These are phyloP conservation scores for Selaginella moellendorffii DNA, from an alignment of 75 land plant species.

Conservation along the genomic window DNA sequence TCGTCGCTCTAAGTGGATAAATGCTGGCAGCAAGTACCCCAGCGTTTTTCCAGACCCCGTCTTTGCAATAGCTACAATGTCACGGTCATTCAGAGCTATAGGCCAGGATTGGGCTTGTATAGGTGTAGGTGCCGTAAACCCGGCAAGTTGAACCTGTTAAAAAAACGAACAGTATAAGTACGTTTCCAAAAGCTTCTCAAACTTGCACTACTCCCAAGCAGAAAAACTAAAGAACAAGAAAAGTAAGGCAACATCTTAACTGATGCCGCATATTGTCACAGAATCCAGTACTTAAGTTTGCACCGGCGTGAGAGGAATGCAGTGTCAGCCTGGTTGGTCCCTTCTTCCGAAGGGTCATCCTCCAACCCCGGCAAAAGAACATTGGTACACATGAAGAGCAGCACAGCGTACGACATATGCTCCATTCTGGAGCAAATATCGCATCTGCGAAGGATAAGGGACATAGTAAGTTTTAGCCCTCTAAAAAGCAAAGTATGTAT, in stretches of 20 bases:
- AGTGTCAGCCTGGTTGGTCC: constrained; percentile 31
- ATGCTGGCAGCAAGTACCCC: constrained; percentile 88
- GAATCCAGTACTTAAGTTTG: constrained; percentile 2
- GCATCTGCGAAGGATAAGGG: constrained; percentile 81
- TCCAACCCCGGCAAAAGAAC: constrained; percentile 37
- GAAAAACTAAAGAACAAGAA: neutral
- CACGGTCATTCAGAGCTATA: constrained; percentile 63
- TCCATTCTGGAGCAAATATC: constrained; percentile 98
- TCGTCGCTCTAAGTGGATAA: constrained; percentile 53
- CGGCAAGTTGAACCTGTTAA: constrained; percentile 73
- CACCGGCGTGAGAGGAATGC: constrained; percentile 13
- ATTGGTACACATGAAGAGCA: constrained; percentile 36
- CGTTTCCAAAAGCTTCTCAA: too few relatives aligned
- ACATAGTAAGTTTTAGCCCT: constrained; percentile 33
- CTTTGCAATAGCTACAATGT: constrained; percentile 94
- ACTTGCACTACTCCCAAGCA: constrained; percentile 6
- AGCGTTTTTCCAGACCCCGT: constrained; percentile 98
- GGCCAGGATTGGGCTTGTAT: constrained; percentile 99
- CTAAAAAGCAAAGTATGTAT: constrained; percentile 1
- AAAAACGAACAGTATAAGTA: neutral
- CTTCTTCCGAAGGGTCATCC: constrained; percentile 31
- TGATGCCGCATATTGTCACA: neutral
- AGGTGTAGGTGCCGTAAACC: constrained; percentile 84
- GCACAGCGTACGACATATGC: constrained; percentile 98
- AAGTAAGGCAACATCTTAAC: neutral